Conservation (phyloP, 2,329 filamentous ascomycete genomes). For the Fusarium denticulatum region DNA sequence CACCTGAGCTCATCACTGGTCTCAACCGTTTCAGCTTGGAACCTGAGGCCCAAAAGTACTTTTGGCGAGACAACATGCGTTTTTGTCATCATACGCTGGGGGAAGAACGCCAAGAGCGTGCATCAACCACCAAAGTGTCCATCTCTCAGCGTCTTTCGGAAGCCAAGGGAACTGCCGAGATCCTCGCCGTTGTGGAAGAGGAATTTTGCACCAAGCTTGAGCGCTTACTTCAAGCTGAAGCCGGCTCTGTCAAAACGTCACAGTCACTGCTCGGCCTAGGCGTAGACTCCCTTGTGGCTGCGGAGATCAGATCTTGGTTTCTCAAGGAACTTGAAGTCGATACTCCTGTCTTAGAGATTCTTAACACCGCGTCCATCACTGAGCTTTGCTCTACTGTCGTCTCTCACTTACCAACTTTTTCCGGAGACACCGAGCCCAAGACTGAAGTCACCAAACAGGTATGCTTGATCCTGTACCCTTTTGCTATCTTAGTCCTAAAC, state of each 20-base stretch:
- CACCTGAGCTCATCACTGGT: not conserved
- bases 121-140: not conserved
- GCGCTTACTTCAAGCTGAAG: not conserved
- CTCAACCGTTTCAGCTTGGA: not conserved
- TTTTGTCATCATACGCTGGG: not conserved
- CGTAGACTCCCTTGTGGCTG: constrained; percentile 47
- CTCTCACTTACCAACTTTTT: not conserved
- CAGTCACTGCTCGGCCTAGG: constrained; percentile 35
- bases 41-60: not conserved
- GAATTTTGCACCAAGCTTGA: constrained; percentile 6
- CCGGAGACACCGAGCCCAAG: not conserved
- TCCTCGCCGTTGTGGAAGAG: not conserved
- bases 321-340: constrained; percentile 54
- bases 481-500: not conserved
- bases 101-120: not conserved
- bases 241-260: not conserved
- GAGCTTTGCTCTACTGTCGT: constrained; percentile 6
- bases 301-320: constrained; percentile 60
- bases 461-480: fast-evolving
- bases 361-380: constrained; percentile 14
- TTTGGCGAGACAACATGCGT: not conserved
- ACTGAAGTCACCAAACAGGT: not conserved
- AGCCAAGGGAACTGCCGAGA: not conserved
- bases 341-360: constrained; percentile 56
- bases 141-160: not conserved